A percentile compares a stretch with the other conserved stretches of the same genome.
Conservation (phyloP, 306 rosid species). For the Quercus suber region DNA sequence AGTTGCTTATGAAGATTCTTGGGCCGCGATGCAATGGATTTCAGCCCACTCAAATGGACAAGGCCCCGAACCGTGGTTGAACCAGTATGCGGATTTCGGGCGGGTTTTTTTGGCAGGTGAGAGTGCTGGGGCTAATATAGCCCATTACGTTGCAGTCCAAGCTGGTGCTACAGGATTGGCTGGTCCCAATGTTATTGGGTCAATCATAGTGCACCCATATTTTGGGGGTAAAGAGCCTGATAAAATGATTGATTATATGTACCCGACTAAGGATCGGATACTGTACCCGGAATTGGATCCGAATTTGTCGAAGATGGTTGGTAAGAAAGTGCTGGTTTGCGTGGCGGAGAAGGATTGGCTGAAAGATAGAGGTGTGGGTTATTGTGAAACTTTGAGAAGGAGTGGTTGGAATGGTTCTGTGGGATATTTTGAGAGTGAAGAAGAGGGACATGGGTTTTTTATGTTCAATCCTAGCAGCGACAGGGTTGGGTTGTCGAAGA, state of each 20-base stretch:
- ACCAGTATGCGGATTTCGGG: slow-evolving; percentile 17
- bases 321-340: slow-evolving; percentile 20
- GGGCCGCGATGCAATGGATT: slow-evolving; percentile 24
- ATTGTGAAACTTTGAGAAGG: slow-evolving; percentile 8
- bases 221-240: slow-evolving; percentile 14
- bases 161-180: slow-evolving; percentile 12
- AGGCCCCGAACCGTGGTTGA: slow-evolving; percentile 32
- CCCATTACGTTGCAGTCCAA: slow-evolving; percentile 26
- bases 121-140: slow-evolving; percentile 29
- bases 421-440: slow-evolving; percentile 14
- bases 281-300: slow-evolving; percentile 18
- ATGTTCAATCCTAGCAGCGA: slow-evolving; percentile 7
- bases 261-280: slow-evolving; percentile 15
- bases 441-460: slow-evolving; percentile 25
- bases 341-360: slow-evolving; percentile 28
- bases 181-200: slow-evolving; percentile 6
- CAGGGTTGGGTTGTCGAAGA: neutral
- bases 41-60: slow-evolving; percentile 2
- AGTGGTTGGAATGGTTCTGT: slow-evolving; percentile 19
- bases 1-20: slow-evolving; percentile 21
- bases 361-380: slow-evolving; percentile 15
- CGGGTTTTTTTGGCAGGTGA: slow-evolving; percentile 28
- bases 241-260: slow-evolving; percentile 9
- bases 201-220: slow-evolving; percentile 16
- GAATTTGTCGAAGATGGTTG: neutral